phyloP scores from a whole-genome alignment of 768 basidiomycete genomes.

The Phanerochaete carnosa region DNA sequence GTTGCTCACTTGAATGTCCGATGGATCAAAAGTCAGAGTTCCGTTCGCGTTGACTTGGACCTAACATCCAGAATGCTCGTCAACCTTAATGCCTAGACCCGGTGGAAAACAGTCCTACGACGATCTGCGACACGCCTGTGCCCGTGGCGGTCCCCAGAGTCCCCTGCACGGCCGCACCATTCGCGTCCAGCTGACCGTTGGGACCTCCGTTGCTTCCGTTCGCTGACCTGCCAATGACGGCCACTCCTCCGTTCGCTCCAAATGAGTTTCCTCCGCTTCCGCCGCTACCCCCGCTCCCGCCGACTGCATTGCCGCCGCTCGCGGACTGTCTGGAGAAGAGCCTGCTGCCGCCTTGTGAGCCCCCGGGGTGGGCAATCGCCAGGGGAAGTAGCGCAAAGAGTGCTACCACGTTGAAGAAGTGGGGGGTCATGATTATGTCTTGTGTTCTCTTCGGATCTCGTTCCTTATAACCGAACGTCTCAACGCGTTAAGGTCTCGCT shows the following conservation, averaged over 20 bases:
- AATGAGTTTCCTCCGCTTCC: no score
- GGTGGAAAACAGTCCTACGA: neutral
- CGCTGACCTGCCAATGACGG: no score
- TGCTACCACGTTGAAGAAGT: neutral
- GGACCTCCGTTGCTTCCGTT: neutral
- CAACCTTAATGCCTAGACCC: neutral
- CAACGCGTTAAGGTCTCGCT: neutral
- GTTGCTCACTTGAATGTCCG: slow-evolving; percentile 39
- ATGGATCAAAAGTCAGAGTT: slow-evolving; percentile 31
- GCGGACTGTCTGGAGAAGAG: neutral
- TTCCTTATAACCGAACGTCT: neutral
- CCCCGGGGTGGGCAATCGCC: neutral
- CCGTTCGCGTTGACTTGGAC: neutral
- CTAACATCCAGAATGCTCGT: neutral
- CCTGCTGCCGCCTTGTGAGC: neutral
- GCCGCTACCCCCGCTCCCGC: neutral
- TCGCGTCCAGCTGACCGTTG: neutral
- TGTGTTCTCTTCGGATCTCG: neutral
- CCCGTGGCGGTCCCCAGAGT: neutral
- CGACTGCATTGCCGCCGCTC: neutral
- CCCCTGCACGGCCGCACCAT: neutral
- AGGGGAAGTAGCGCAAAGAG: neutral
- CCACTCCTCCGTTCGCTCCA: no score
- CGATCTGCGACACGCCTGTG: neutral
- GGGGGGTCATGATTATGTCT: neutral